A percentile compares a stretch with the other conserved stretches of the same genome.
Evolutionary conservation across 768 basidiomycete species (phyloP).

Genomic region (Leccinellum rugosiceps): DNA sequence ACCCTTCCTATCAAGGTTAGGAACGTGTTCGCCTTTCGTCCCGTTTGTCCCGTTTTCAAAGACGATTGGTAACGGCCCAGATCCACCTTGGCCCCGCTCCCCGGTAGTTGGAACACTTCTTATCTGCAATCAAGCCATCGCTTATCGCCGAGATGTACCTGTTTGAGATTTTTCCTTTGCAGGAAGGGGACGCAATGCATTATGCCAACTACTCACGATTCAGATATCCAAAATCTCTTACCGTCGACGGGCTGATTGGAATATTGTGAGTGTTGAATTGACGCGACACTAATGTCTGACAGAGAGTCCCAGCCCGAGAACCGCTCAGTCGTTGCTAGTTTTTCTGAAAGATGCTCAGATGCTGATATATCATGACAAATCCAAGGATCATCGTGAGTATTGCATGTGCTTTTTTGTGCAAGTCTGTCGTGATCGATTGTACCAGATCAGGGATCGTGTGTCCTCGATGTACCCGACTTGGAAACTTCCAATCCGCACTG

Average conservation of each 20-base stretch:
- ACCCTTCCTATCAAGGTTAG: background rate
- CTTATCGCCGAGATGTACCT: background rate
- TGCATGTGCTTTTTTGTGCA: conserved; percentile 7
- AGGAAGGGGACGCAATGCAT: too few relatives aligned
- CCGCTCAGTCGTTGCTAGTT: background rate
- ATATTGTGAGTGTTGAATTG: background rate
- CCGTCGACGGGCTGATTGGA: background rate
- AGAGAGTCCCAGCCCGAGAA: background rate
- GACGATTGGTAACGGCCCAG: background rate
- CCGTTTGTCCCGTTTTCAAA: background rate
- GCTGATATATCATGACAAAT: background rate
- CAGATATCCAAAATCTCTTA: too few relatives aligned
- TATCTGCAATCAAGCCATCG: background rate
- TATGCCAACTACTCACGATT: too few relatives aligned
- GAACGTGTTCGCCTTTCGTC: background rate
- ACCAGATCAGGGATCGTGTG: conserved; percentile 4
- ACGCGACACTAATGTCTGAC: background rate
- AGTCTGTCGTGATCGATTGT: background rate
- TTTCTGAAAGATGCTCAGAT: background rate
- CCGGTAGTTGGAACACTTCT: background rate
- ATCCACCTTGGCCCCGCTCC: too few relatives aligned
- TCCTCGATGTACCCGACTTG: conserved; percentile 9
- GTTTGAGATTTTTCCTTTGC: too few relatives aligned
- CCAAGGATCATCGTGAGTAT: conserved; percentile 16
- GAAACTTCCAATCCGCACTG: background rate